A percentile compares a stretch with the other conserved stretches of the same genome.
phyloP scores from a whole-genome alignment of 139 green algal genomes.

The Microglena sp. region DNA sequence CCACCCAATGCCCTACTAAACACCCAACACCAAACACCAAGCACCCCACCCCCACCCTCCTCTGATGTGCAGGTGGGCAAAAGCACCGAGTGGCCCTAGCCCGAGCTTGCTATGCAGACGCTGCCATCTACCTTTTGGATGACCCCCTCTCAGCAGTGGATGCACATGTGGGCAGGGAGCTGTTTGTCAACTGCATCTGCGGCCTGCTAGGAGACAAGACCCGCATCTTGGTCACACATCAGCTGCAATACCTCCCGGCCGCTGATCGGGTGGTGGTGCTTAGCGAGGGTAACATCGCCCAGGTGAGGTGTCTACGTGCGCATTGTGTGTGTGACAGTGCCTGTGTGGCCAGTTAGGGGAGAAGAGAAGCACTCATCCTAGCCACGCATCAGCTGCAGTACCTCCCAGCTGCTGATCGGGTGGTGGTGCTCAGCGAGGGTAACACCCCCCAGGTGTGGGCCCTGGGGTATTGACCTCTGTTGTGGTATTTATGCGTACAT shows the following conservation, averaged over 20 bases:
- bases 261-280: neutral
- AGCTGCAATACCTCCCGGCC: conserved; percentile 33
- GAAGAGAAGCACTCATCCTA: neutral
- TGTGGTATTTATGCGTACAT: too few species aligned
- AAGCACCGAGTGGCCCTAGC: conserved; percentile 37
- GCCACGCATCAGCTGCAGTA: conserved; percentile 62
- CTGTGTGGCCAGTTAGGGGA: too few species aligned
- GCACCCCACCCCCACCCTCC: too few species aligned
- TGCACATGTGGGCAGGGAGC: conserved; percentile 65
- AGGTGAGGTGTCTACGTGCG: too few species aligned
- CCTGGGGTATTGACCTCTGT: neutral
- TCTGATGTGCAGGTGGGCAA: conserved; percentile 16
- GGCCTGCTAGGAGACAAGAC: conserved; percentile 57
- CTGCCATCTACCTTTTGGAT: conserved; percentile 82
- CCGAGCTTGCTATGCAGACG: conserved; percentile 20
- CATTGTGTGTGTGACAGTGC: too few species aligned
- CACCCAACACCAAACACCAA: too few species aligned
- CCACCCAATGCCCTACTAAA: too few species aligned
- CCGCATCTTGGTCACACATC: conserved; percentile 78
- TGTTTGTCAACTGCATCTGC: conserved; percentile 65
- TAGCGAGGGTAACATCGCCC: neutral
- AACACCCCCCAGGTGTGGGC: conserved; percentile 27
- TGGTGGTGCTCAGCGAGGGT: conserved; percentile 78
- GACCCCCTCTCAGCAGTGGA: conserved; percentile 88
- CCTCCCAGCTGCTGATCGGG: conserved; percentile 65